These are phyloP conservation scores for Phalaenopsis aphrodite DNA, from an alignment of 106 monocot genomes.

Conservation along the genomic window DNA sequence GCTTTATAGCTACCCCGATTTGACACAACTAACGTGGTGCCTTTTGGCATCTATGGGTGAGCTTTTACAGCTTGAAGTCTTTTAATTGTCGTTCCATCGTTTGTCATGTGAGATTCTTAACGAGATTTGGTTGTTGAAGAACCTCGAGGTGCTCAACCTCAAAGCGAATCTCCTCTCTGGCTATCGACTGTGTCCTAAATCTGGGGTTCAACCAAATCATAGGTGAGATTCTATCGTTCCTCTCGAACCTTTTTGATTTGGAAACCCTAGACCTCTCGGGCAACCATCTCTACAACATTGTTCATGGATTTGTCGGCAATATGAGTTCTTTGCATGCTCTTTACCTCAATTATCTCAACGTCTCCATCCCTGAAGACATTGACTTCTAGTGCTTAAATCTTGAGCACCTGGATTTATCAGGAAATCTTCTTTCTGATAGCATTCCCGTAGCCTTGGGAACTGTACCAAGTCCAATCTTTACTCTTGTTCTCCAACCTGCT, in stretches of 20 bases:
- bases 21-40: constrained; percentile 12
- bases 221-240: constrained; percentile 46
- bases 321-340: constrained; percentile 25
- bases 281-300: constrained; percentile 53
- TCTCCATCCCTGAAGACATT: constrained; percentile 37
- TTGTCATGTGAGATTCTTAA: constrained; percentile 27
- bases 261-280: constrained; percentile 62
- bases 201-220: constrained; percentile 40
- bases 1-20: constrained; percentile 12
- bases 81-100: constrained; percentile 29
- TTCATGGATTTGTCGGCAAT: constrained; percentile 33
- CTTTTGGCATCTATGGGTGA: constrained; percentile 14
- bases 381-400: constrained; percentile 32
- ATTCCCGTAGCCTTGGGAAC: constrained; percentile 60
- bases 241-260: constrained; percentile 30
- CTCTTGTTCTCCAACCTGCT: constrained; percentile 60
- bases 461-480: constrained; percentile 47
- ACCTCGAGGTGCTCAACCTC: constrained; percentile 26
- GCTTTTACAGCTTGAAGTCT: constrained; percentile 24
- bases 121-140: constrained; percentile 22
- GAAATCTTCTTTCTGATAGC: constrained; percentile 36
- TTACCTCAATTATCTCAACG: constrained; percentile 32
- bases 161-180: constrained; percentile 41
- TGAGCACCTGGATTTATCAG: constrained; percentile 44
- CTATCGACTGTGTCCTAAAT: constrained; percentile 28